Conservation (phyloP, 169 alveolate genomes). For the Plasmodium reichenowi region DNA sequence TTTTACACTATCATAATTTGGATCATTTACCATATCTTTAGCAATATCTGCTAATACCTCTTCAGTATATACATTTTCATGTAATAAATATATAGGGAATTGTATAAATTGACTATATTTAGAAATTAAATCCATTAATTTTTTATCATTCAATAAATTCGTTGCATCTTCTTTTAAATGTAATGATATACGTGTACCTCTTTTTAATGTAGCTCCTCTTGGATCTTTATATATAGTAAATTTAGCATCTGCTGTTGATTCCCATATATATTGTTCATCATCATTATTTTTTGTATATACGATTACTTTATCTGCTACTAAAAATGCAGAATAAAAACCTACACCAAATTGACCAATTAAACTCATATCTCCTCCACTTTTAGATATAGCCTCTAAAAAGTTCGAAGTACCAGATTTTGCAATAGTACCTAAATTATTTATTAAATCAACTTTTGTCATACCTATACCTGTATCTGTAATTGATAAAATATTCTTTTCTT, state of each 20-base stretch:
- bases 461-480: constrained; percentile 99
- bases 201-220: constrained; percentile 95
- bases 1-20: constrained; percentile 79
- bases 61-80: constrained; percentile 88
- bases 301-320: constrained; percentile 98
- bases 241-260: constrained; percentile 96
- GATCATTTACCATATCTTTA: constrained; percentile 87
- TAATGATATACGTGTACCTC: constrained; percentile 98
- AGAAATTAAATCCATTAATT: constrained; percentile 93
- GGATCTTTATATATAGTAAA: constrained; percentile 97
- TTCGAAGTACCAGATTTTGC: constrained; percentile 99
- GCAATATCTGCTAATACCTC: constrained; percentile 88
- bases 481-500: constrained; percentile 94
- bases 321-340: constrained; percentile 99
- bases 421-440: constrained; percentile 98
- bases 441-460: constrained; percentile 98
- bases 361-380: constrained; percentile 95
- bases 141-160: constrained; percentile 95
- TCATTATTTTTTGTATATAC: constrained; percentile 94
- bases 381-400: constrained; percentile 97
- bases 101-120: constrained; percentile 98
- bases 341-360: constrained; percentile 99
- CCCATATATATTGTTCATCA: constrained; percentile 98
- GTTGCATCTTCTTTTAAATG: constrained; percentile 99
- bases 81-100: constrained; percentile 96